Evolutionary conservation across 208 protist species (phyloP).

Genomic region (Herpetomonas samuelpessoai): DNA sequence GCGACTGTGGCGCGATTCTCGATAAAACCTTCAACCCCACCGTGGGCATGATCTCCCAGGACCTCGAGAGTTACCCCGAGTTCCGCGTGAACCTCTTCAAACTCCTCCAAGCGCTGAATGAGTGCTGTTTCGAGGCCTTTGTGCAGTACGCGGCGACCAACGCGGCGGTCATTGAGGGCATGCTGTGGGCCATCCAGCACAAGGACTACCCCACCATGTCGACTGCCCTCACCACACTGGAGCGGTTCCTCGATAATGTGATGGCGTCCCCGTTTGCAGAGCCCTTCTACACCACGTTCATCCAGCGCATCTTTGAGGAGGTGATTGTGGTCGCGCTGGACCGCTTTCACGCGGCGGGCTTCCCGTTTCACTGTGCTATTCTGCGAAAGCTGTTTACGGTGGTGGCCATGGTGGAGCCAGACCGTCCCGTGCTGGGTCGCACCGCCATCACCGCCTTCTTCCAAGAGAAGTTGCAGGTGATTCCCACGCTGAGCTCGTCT

Average conservation of each 20-base stretch:
- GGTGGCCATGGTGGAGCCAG: conserved; percentile 47
- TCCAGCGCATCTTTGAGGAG: conserved; percentile 78
- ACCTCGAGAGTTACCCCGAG: conserved; percentile 97
- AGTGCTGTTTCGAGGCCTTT: conserved; percentile 90
- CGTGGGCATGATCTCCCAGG: conserved; percentile 97
- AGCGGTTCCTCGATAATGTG: conserved; percentile 90
- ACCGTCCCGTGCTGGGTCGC: conserved; percentile 54
- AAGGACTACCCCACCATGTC: conserved; percentile 94
- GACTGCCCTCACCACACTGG: conserved; percentile 91
- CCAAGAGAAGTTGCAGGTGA: conserved; percentile 41
- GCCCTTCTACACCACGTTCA: conserved; percentile 72
- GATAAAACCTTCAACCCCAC: conserved; percentile 97
- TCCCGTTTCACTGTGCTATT: conserved; percentile 68
- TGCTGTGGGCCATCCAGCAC: conserved; percentile 98
- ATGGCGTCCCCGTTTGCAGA: conserved; percentile 45
- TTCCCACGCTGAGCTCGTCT: conserved; percentile 58
- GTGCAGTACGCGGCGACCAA: conserved; percentile 58
- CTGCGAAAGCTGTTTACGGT: conserved; percentile 71
- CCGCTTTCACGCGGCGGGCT: conserved; percentile 79
- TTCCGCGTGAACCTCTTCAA: conserved; percentile 98
- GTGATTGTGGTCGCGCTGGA: conserved; percentile 82
- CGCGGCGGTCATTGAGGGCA: conserved; percentile 91
- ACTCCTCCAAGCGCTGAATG: conserved; percentile 95
- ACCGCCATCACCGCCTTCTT: conserved; percentile 52
- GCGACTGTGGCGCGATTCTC: conserved; percentile 93